These are phyloP conservation scores for Hypocrella siamensis DNA, from an alignment of 2,329 filamentous ascomycete genomes.

Conservation along the genomic window DNA sequence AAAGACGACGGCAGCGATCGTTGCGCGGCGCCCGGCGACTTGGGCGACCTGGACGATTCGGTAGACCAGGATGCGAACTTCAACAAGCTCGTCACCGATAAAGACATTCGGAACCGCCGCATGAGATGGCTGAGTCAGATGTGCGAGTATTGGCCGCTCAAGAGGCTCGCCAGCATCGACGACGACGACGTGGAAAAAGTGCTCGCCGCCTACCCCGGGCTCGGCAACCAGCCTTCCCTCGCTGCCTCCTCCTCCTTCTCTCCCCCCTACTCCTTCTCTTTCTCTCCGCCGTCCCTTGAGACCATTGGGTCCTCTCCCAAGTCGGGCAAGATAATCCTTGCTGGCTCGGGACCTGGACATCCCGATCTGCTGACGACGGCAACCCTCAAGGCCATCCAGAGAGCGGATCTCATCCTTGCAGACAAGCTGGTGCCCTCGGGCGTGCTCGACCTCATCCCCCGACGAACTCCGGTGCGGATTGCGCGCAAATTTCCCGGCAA, in stretches of 20 bases:
- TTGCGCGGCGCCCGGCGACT: too few relatives aligned
- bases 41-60: constrained; percentile 38
- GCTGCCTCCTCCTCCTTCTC: background rate
- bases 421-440: constrained; percentile 76
- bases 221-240: background rate
- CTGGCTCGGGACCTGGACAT: constrained; percentile 83
- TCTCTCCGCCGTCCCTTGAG: constrained; percentile 19
- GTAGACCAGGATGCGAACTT: constrained; percentile 66
- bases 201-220: constrained; percentile 50
- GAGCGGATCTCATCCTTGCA: constrained; percentile 65
- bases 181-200: constrained; percentile 67
- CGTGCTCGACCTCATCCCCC: constrained; percentile 79
- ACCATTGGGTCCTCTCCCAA: constrained; percentile 10
- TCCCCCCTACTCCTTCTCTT: constrained; percentile 9
- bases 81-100: constrained; percentile 65
- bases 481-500: constrained; percentile 97
- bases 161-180: constrained; percentile 61
- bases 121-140: constrained; percentile 92
- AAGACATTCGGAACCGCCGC: constrained; percentile 61
- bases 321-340: constrained; percentile 64
- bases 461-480: constrained; percentile 77
- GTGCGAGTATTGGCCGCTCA: constrained; percentile 96
- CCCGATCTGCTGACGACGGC: constrained; percentile 80
- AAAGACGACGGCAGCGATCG: constrained; percentile 46
- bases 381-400: constrained; percentile 59